Evolutionary conservation across 805 yeast genomes (phyloP).

Genomic region (Teunomyces kruisii): DNA sequence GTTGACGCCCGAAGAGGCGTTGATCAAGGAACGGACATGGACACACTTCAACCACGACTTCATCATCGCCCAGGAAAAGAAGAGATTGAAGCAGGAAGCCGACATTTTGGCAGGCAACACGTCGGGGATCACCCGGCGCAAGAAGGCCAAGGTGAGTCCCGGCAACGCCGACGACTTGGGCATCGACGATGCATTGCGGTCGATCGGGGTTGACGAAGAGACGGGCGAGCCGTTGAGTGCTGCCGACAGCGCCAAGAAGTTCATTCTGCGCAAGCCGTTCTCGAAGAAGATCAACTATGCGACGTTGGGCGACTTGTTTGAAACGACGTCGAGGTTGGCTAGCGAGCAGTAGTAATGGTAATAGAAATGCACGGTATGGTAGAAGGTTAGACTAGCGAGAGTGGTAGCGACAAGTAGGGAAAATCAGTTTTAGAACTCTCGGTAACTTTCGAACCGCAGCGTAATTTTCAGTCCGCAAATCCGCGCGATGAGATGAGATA

Average conservation of each 20-base stretch:
- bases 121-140: slow-evolving; percentile 31
- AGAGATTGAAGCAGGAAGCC: slow-evolving; percentile 79
- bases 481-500: slow-evolving; percentile 1
- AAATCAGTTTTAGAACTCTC: background rate
- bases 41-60: slow-evolving; percentile 85
- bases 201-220: slow-evolving; percentile 44
- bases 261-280: slow-evolving; percentile 72
- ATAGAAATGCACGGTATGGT: too few relatives aligned
- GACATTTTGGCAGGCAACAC: slow-evolving; percentile 82
- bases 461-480: background rate
- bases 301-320: slow-evolving; percentile 60
- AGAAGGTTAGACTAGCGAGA: too few relatives aligned
- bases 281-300: slow-evolving; percentile 90
- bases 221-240: slow-evolving; percentile 53
- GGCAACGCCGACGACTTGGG: slow-evolving; percentile 28
- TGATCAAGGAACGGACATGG: slow-evolving; percentile 83
- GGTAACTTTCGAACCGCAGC: background rate
- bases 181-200: slow-evolving; percentile 30
- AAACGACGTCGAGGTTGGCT: background rate
- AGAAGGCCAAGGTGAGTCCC: slow-evolving; percentile 31
- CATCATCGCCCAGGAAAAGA: slow-evolving; percentile 79
- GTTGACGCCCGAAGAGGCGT: slow-evolving; percentile 67
- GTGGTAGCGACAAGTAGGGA: too few relatives aligned
- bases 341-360: background rate
- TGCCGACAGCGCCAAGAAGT: slow-evolving; percentile 74